Evolutionary conservation across 306 rosid genomes (phyloP).

Genomic region (Pyrus pyrifolia): DNA sequence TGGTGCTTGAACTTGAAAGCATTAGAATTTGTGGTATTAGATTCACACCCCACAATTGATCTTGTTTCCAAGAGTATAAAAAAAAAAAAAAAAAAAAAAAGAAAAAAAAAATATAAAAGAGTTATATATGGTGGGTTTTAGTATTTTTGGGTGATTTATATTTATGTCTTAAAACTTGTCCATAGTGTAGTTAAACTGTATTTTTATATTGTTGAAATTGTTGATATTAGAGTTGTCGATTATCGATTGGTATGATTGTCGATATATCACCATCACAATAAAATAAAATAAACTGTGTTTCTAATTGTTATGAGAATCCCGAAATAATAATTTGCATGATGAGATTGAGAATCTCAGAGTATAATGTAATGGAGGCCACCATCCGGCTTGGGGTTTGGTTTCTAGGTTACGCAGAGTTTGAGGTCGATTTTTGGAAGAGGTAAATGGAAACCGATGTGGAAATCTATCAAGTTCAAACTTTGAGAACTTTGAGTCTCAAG

Average conservation of each 20-base stretch:
- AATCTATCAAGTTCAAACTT: constrained; percentile 4
- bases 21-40: background rate
- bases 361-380: constrained; percentile 4
- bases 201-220: too few relatives aligned
- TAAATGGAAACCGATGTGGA: background rate
- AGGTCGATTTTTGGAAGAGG: constrained; percentile 13
- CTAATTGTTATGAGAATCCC: background rate
- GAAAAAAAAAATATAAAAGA: background rate
- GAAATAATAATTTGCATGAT: background rate
- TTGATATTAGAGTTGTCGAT: too few relatives aligned
- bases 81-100: background rate
- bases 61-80: background rate
- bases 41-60: background rate
- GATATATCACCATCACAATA: too few relatives aligned
- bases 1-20: background rate
- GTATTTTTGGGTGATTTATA: background rate
- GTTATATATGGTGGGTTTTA: background rate
- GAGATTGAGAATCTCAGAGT: constrained; percentile 27
- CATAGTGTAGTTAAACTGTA: too few relatives aligned
- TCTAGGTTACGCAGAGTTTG: constrained; percentile 6
- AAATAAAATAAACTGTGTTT: too few relatives aligned
- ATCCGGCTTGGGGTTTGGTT: background rate
- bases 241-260: too few relatives aligned
- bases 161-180: too few relatives aligned
- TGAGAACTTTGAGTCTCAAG: constrained; percentile 14